phyloP scores from a whole-genome alignment of 345 rosid species.

The Turritis glabra region DNA sequence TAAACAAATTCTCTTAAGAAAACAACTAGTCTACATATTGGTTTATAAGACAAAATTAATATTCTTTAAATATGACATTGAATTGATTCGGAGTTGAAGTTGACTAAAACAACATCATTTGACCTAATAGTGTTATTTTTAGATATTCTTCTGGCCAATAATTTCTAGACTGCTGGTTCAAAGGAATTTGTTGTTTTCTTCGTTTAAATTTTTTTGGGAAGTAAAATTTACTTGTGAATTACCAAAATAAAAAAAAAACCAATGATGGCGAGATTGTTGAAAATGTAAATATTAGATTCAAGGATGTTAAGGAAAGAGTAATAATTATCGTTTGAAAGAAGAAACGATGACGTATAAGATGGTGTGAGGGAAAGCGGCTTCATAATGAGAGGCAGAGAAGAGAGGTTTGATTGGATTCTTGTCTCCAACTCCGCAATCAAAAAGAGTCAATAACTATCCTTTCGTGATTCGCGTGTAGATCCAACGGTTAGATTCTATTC shows the following conservation, averaged over 20 bases:
- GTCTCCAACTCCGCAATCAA: slow-evolving; percentile 33
- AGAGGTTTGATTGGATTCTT: slow-evolving; percentile 33
- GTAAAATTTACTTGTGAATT: background rate
- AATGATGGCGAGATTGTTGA: background rate
- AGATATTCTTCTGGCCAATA: background rate
- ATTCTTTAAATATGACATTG: background rate
- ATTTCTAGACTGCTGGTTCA: background rate
- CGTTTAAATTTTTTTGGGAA: background rate
- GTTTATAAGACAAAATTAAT: background rate
- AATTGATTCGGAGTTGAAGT: background rate
- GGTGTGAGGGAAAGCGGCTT: slow-evolving; percentile 33
- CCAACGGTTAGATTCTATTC: slow-evolving; percentile 25
- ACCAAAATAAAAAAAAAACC: too few species aligned
- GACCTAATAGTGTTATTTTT: background rate
- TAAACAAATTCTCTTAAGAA: background rate
- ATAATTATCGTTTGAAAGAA: background rate
- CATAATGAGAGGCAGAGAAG: slow-evolving; percentile 41
- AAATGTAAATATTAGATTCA: background rate
- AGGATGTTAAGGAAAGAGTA: background rate
- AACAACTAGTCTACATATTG: background rate
- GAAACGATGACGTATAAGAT: slow-evolving; percentile 26
- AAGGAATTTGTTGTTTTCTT: background rate
- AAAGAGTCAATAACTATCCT: slow-evolving; percentile 4
- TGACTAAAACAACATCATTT: background rate
- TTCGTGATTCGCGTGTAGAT: slow-evolving; percentile 49